A percentile compares a stretch with the other conserved stretches of the same genome.
Conservation (phyloP, 2,329 filamentous ascomycete genomes). For the Passalora sequoiae region DNA sequence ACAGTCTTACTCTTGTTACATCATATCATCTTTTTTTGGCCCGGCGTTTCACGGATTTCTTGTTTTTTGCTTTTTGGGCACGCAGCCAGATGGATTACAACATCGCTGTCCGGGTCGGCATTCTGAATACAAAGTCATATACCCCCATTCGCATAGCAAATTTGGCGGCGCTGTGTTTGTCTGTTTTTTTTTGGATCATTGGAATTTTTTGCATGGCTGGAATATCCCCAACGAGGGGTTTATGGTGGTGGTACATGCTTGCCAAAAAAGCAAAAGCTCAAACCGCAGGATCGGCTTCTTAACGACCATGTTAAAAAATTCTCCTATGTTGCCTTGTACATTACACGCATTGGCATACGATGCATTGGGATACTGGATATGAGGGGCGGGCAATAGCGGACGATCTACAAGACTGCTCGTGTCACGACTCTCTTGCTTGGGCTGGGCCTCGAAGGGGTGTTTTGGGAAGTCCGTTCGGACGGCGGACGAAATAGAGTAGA, state of each 20-base stretch:
- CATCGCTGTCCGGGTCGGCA: slow-evolving; percentile 6
- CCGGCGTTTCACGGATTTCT: slow-evolving; percentile 14
- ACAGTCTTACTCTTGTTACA: too few relatives aligned
- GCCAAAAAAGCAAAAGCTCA: too few relatives aligned
- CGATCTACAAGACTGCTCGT: not conserved
- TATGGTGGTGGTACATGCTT: too few relatives aligned
- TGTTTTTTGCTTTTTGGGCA: not conserved
- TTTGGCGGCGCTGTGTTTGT: slow-evolving; percentile 1
- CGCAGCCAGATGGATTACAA: not conserved
- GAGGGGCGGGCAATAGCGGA: too few relatives aligned
- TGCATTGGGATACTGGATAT: not conserved
- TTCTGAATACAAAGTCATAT: slow-evolving; percentile 14
- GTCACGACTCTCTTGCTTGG: not conserved
- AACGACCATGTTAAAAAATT: not conserved
- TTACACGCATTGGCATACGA: not conserved
- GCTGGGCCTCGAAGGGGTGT: too few relatives aligned
- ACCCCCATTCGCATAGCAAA: slow-evolving; percentile 10
- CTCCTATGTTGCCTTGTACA: not conserved
- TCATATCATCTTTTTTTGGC: too few relatives aligned
- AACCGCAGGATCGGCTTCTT: not conserved
- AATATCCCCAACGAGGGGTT: too few relatives aligned
- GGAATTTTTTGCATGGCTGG: too few relatives aligned
- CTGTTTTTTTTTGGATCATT: too few relatives aligned
- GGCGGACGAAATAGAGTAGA: too few relatives aligned
- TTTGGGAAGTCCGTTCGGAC: too few relatives aligned